Evolutionary conservation across 163 green algal species (phyloP).

Genomic region (Scenedesmus sp.): DNA sequence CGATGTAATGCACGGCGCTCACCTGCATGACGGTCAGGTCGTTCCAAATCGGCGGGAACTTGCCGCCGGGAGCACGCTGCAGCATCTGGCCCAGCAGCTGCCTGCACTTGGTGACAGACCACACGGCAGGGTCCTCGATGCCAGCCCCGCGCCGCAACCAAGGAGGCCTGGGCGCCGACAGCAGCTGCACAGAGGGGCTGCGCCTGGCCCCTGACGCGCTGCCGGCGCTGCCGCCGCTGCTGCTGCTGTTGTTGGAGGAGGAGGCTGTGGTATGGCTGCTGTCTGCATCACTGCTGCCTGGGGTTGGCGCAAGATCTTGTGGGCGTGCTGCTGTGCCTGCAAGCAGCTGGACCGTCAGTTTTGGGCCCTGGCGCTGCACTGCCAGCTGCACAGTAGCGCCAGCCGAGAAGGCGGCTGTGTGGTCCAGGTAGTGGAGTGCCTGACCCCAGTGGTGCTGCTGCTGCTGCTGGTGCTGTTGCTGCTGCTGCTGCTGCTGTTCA

Average conservation of each 20-base stretch:
- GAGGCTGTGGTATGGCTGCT: background rate
- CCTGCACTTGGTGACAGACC: constrained; percentile 23
- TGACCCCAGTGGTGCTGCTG: constrained; percentile 36
- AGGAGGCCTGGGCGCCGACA: background rate
- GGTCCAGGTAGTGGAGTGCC: constrained; percentile 27
- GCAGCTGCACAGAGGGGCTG: no score
- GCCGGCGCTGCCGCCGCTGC: no score
- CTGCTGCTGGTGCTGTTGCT: background rate
- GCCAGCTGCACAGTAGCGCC: constrained; percentile 13
- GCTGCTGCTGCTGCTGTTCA: constrained; percentile 15
- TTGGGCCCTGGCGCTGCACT: constrained; percentile 8
- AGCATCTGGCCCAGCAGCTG: constrained; percentile 45
- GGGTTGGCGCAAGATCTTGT: no score
- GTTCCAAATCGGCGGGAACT: constrained; percentile 31
- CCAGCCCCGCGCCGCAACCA: constrained; percentile 33
- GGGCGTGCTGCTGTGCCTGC: background rate
- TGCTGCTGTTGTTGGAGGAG: background rate
- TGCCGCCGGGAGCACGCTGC: constrained; percentile 24
- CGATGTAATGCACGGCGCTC: no score
- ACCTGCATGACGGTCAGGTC: constrained; percentile 50
- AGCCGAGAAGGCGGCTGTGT: background rate
- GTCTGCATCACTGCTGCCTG: background rate
- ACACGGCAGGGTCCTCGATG: constrained; percentile 50
- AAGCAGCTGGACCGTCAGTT: background rate
- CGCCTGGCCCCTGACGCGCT: no score